phyloP scores from a whole-genome alignment of 495 filamentous ascomycete genomes.

The Aspergillus conjunctus region DNA sequence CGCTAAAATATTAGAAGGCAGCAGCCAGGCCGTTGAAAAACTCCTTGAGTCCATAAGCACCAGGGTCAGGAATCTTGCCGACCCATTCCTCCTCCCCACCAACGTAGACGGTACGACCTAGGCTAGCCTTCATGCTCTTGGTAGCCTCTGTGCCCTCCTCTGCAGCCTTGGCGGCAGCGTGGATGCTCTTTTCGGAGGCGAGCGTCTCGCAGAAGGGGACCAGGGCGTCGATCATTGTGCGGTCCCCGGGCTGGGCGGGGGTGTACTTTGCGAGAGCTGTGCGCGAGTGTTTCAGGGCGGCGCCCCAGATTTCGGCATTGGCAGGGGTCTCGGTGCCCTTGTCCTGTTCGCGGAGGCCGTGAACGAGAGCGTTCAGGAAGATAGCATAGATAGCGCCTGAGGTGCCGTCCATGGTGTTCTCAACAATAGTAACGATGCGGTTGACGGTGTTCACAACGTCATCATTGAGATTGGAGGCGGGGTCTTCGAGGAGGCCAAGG shows the following conservation, averaged over 20 bases:
- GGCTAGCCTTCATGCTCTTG: constrained; percentile 85
- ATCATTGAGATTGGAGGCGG: constrained; percentile 53
- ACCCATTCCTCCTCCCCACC: constrained; percentile 77
- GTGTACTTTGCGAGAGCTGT: constrained; percentile 79
- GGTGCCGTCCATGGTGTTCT: constrained; percentile 91
- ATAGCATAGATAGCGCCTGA: constrained; percentile 95
- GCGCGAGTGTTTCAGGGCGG: constrained; percentile 70
- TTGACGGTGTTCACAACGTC: constrained; percentile 74
- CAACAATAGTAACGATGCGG: constrained; percentile 79
- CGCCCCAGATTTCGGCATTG: constrained; percentile 66
- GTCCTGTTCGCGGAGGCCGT: constrained; percentile 65
- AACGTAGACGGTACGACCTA: constrained; percentile 90
- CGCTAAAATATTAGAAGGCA: constrained; percentile 31
- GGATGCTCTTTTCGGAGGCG: constrained; percentile 60
- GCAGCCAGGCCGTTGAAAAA: constrained; percentile 79
- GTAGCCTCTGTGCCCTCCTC: constrained; percentile 77
- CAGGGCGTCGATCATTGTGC: constrained; percentile 89
- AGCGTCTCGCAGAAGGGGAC: constrained; percentile 82
- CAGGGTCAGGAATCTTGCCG: constrained; percentile 82
- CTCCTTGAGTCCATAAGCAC: constrained; percentile 79
- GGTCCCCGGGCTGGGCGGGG: constrained; percentile 83
- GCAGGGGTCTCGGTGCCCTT: constrained; percentile 49
- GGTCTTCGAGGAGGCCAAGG: constrained; percentile 60
- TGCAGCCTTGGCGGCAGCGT: constrained; percentile 73
- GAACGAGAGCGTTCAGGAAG: constrained; percentile 87